These are phyloP conservation scores for Fusarium circinatum DNA, from an alignment of 2,329 filamentous ascomycete genomes.

Conservation along the genomic window DNA sequence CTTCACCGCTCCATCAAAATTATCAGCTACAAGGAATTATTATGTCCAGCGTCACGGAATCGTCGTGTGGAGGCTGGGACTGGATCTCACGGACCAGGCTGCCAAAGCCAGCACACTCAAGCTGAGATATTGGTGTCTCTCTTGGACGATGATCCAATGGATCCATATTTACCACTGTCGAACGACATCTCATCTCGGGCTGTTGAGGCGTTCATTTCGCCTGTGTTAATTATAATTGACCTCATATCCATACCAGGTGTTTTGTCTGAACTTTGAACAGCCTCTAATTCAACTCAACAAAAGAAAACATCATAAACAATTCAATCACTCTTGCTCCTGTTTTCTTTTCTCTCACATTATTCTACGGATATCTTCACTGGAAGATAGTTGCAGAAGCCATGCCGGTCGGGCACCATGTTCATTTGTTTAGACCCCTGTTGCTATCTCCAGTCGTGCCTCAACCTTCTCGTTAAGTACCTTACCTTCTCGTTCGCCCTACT, in stretches of 20 bases:
- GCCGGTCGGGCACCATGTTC: constrained; percentile 8
- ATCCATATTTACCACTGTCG: constrained; percentile 39
- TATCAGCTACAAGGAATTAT: constrained; percentile 11
- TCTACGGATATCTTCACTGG: neutral
- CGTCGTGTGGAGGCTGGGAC: neutral
- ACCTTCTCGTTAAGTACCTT: neutral
- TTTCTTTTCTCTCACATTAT: neutral
- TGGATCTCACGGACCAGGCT: neutral
- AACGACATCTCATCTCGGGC: constrained; percentile 35
- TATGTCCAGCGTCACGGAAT: constrained; percentile 5
- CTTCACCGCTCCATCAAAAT: constrained; percentile 36
- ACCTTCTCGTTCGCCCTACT: neutral
- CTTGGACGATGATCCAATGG: constrained; percentile 38
- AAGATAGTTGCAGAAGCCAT: constrained; percentile 1
- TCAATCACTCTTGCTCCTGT: neutral
- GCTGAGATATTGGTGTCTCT: constrained; percentile 21
- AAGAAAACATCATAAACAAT: neutral
- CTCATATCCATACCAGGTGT: neutral
- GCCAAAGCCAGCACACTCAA: neutral
- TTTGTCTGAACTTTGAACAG: neutral
- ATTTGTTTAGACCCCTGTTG: constrained; percentile 24
- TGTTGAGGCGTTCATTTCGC: constrained; percentile 23
- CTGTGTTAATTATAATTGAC: constrained; percentile 14
- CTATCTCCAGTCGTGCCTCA: neutral
- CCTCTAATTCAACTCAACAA: neutral